A percentile compares a stretch with the other conserved stretches of the same genome.
These are phyloP conservation scores for Talinum fruticosum DNA, from an alignment of 148 eudicot genomes.

Conservation along the genomic window DNA sequence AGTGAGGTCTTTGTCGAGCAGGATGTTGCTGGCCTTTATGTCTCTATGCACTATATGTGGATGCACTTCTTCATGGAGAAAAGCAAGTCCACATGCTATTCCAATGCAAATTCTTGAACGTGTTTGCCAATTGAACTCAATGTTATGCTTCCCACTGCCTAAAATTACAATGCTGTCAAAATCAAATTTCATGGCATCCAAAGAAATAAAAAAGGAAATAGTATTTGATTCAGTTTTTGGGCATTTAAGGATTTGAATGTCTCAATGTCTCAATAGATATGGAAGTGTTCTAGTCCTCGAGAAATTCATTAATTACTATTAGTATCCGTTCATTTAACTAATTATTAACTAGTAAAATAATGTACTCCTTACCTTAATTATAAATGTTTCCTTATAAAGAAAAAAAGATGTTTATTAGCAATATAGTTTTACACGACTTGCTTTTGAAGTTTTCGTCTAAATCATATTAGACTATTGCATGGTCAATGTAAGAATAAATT, in stretches of 20 bases:
- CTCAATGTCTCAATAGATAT: no score
- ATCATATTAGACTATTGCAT: no score
- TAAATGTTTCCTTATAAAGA: no score
- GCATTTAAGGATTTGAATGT: background rate
- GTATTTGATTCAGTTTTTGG: background rate
- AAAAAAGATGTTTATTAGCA: no score
- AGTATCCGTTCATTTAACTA: no score
- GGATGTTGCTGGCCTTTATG: slow-evolving; percentile 58
- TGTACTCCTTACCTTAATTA: no score
- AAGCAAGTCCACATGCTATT: slow-evolving; percentile 46
- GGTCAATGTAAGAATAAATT: no score
- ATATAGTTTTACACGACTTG: no score
- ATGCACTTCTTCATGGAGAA: slow-evolving; percentile 46
- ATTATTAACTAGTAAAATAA: no score
- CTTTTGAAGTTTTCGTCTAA: no score
- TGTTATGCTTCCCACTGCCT: slow-evolving; percentile 26
- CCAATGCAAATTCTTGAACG: slow-evolving; percentile 40
- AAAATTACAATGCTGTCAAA: slow-evolving; percentile 3
- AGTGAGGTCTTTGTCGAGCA: slow-evolving; percentile 45
- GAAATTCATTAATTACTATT: no score
- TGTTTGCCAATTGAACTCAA: slow-evolving; percentile 36
- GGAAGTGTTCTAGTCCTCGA: no score
- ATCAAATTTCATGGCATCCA: background rate
- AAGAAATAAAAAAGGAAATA: background rate
- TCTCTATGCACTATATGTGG: slow-evolving; percentile 53